These are phyloP conservation scores for Lindgomyces ingoldianus DNA, from an alignment of 495 filamentous ascomycete genomes.

Conservation along the genomic window DNA sequence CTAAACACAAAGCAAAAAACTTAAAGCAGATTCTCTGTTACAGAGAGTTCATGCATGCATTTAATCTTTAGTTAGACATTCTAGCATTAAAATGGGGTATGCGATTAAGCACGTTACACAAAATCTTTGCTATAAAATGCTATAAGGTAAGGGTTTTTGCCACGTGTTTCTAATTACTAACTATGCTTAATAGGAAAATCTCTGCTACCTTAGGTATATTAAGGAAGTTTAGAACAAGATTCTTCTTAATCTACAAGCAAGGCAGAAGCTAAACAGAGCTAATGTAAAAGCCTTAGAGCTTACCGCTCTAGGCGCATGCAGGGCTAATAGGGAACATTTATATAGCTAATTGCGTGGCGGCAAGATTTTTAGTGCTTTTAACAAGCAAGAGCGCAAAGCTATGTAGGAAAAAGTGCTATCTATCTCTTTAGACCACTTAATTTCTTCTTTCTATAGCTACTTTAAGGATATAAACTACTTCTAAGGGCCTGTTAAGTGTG, in stretches of 20 bases:
- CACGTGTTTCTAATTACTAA: slow-evolving; percentile 6
- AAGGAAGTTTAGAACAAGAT: slow-evolving; percentile 3
- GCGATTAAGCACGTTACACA: slow-evolving; percentile 7
- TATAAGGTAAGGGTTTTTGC: slow-evolving; percentile 9
- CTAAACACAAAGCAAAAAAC: slow-evolving; percentile 15
- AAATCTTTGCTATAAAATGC: slow-evolving; percentile 15
- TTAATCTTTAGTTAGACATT: slow-evolving; percentile 18
- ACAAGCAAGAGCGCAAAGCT: neutral
- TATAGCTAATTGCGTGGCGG: neutral
- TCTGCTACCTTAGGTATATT: slow-evolving; percentile 3
- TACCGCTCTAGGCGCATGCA: slow-evolving; percentile 6
- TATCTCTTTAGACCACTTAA: slow-evolving; percentile 1
- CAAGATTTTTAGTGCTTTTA: slow-evolving; percentile 11
- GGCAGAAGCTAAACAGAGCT: slow-evolving; percentile 1
- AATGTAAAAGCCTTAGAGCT: slow-evolving; percentile 13
- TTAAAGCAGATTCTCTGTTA: slow-evolving; percentile 15
- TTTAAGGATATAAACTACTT: slow-evolving; percentile 8
- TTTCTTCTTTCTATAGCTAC: slow-evolving; percentile 9
- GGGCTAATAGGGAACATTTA: neutral
- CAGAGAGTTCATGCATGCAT: slow-evolving; percentile 11
- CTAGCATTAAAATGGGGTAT: slow-evolving; percentile 11
- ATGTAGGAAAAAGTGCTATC: slow-evolving; percentile 2
- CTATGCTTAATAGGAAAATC: neutral
- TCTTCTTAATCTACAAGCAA: slow-evolving; percentile 1
- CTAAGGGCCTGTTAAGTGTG: neutral